Evolutionary conservation across 495 filamentous ascomycete species (phyloP), one percentile per base, ranked within the genome.

Genomic region (Bryoglossum gracile): DNA sequence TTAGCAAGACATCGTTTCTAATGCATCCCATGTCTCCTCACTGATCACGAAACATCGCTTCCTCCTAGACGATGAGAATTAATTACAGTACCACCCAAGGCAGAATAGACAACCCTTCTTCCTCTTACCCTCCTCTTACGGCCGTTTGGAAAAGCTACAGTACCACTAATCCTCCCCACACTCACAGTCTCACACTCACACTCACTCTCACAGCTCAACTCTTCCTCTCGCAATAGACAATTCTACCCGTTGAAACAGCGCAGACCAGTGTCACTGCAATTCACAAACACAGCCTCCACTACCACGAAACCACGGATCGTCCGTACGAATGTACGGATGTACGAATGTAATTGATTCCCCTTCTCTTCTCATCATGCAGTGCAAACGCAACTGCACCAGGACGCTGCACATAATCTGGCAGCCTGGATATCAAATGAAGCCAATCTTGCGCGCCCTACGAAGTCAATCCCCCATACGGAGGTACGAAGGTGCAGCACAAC

Each of bases 201-300:
- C 26, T 30, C 26, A 30, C 26, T 5, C 5, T 6, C 5, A 30
- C 13, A 5, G 26, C 26, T 30, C 26, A 5, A 30, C 26, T 13
- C 13, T 30, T 30, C 26, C 13, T 13, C 5, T 13, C 38, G 25
- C 38, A 11, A 13, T 41, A 41, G 22, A 41, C 9, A 9, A 24
- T 41, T 13, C 21, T 2, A 22, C 22, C 25, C 38, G 38, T 41
- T 6, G 26, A 30, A 30, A 30, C 26, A 13, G 26, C 26, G 6
- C 26, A 30, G 26, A 30, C 6, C 26, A n/a, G n/a, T n/a, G n/a
- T n/a, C n/a, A n/a, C 22, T 38, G 22, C 16, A 38, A 38, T 38
- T 18, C 35, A 19, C 0, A 8, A 19, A 30, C 47, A 51, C 33
- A 51, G 48, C 48, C 48, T 51, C 48, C 47, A 50, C 47, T 5